Base-by-base conservation (phyloP, 805 yeast genomes). In the Clavispora asparagi region DNA sequence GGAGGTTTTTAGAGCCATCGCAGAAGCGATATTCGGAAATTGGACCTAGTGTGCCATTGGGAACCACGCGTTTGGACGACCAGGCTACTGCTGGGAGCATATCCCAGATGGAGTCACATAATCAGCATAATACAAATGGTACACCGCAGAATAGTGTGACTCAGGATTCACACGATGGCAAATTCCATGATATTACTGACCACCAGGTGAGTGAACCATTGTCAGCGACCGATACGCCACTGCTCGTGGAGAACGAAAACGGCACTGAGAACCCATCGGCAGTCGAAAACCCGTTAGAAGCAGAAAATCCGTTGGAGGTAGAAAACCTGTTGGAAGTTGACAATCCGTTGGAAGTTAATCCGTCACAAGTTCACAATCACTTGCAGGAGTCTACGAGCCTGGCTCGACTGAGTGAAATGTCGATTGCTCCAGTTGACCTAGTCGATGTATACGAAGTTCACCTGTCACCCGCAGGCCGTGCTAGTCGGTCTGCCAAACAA, bases 401-500 rank as follows among this genome's bases (percentile, higher is more conserved):
- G 23, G 23, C 23, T 19, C 29, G 6, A 27, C 7, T 27, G 29
- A 6, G 6, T 8, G 29, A 27, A 2, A 6, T 27, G 9, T 2
- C 9, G 29, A 7, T 7, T 27, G 29, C 5, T 19, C 23, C n/a
- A 7, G 32, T n/a, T 9, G n/a, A n/a, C n/a, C n/a, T n/a, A n/a
- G 32, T n/a, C 3, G 32, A 12, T n/a, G 32, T 30, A 7, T 30
- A 12, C 32, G 32, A 30, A 3, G 32, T 30, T 13, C n/a, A n/a
- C 32, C 32, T 30, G 32, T 30, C 32, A 6, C 32, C 32, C 14
- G 14, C 11, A 1, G 48, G 32, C 7, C 29, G 48, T 25, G 40
- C 48, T 8, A 64, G 75, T 2, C 62, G 87, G 42, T 76, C 78
- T 36, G 95, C 95, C 1, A 82, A 83, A 40, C 73, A 74, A 35